Evolutionary conservation across 352 stramenopile species (phyloP), one percentile per base, ranked within the genome.

Genomic region (Globisporangium apiculatum): DNA sequence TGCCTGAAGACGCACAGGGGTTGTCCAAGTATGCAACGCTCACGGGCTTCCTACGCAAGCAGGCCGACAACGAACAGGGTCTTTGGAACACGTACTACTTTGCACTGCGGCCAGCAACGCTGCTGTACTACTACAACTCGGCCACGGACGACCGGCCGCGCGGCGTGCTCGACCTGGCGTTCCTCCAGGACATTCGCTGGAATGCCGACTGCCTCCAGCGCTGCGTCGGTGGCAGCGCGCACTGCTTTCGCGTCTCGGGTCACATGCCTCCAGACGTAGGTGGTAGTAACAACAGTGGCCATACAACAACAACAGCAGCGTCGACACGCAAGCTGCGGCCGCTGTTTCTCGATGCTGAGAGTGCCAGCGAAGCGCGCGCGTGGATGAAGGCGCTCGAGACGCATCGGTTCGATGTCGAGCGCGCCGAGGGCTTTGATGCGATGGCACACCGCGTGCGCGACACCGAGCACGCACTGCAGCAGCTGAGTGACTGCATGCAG

Each of bases 41-140:
- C 58, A 77, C 66, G 43, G 84, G 84, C 0, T 85, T 85, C 47
- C 55, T 94, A 6, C 67, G 70, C 45, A 91, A 92, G 57, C 81
- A 94, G 56, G 84, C 79, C 7, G 83, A 90, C 67, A 91, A 91
- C 53, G 75, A 91, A 42, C 76, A 78, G 0, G 83, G 83, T 7
- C 67, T 72, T 5, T 94, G 84, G 84, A 90, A 85, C 55, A 64
- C 75, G 53, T 92, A 92, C 68, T 94, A 76, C 59, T 92, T 94
- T 62, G 79, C 83, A 51, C 63, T 94, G 55, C 80, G 83, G 48
- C 77, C 82, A 4, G 62, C 79, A 11, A 90, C 84, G 18, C 86
- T 86, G 59, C 67, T 94, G n/a, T 88, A 91, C 57, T 94, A 92
- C 67, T 94, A 90, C 68, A 89, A 88, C 54, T 68, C 71, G 12